Percentiles rank a stretch among this genome's conserved stretches.
These are phyloP conservation scores for Jaapia argillacea DNA, from an alignment of 768 basidiomycete genomes.

Conservation along the genomic window DNA sequence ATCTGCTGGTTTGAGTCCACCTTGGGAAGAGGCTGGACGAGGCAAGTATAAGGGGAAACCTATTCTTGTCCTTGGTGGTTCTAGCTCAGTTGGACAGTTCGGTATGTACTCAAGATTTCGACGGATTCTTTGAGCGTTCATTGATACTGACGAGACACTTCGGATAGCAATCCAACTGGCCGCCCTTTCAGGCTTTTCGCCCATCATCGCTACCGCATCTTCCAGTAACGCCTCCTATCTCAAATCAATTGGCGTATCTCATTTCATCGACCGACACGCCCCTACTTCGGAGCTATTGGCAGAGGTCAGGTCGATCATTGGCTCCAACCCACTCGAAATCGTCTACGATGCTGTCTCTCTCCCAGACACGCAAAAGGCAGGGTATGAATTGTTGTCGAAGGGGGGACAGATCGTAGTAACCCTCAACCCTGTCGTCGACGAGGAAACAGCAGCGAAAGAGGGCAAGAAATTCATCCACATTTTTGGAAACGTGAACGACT, in stretches of 20 bases:
- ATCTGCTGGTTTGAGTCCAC: conserved; percentile 2
- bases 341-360: conserved; percentile 15
- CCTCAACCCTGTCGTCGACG: background rate
- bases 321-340: conserved; percentile 9
- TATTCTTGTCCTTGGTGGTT: conserved; percentile 16
- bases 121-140: background rate
- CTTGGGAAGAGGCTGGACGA: conserved; percentile 14
- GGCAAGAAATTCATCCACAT: conserved; percentile 7
- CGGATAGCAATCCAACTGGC: conserved; percentile 17
- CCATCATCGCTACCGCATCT: conserved; percentile 21
- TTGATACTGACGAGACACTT: background rate
- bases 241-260: conserved; percentile 20
- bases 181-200: conserved; percentile 19
- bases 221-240: conserved; percentile 12
- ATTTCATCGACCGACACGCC: conserved; percentile 16
- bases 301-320: conserved; percentile 8
- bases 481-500: conserved; percentile 5
- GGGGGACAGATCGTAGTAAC: conserved; percentile 11
- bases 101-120: conserved; percentile 10
- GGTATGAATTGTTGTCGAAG: conserved; percentile 13
- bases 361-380: conserved; percentile 13
- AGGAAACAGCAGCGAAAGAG: background rate
- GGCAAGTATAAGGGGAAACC: conserved; percentile 14
- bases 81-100: conserved; percentile 17
- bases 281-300: conserved; percentile 1